Evolutionary conservation across 768 basidiomycete species (phyloP).

Genomic region (Nidularia sp.): DNA sequence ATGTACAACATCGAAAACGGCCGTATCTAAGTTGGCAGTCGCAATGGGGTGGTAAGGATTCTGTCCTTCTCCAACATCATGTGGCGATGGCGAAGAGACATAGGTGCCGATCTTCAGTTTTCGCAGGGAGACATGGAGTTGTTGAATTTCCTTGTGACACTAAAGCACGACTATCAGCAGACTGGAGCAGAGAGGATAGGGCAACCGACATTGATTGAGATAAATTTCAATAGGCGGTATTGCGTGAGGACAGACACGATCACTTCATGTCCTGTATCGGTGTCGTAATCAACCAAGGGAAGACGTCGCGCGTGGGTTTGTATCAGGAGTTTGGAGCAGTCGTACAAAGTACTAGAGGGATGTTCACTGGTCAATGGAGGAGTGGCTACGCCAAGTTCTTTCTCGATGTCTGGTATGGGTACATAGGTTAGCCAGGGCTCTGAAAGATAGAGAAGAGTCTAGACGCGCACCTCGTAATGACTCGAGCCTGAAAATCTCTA

Average conservation of each 20-base stretch:
- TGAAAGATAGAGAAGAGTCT: conserved; percentile 1
- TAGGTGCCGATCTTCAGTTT: conserved; percentile 93
- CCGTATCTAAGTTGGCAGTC: conserved; percentile 85
- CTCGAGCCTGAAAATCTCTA: conserved; percentile 88
- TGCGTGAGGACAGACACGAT: conserved; percentile 96
- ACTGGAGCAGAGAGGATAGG: conserved; percentile 1
- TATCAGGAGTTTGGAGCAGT: conserved; percentile 86
- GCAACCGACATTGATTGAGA: conserved; percentile 84
- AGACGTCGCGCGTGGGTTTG: conserved; percentile 93
- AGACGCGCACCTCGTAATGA: conserved; percentile 68
- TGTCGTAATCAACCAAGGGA: conserved; percentile 89
- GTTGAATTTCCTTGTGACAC: conserved; percentile 84
- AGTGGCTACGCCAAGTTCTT: conserved; percentile 83
- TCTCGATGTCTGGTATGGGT: conserved; percentile 79
- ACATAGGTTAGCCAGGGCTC: conserved; percentile 1
- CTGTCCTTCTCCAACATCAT: conserved; percentile 43
- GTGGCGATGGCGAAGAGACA: conserved; percentile 50
- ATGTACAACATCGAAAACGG: conserved; percentile 97
- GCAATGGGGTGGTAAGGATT: conserved; percentile 88
- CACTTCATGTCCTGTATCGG: conserved; percentile 92
- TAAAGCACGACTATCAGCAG: conserved; percentile 21
- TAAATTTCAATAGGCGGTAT: conserved; percentile 97
- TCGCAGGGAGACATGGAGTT: conserved; percentile 75
- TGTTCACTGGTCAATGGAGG: conserved; percentile 89
- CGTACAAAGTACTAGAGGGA: conserved; percentile 83